A percentile compares a stretch with the other conserved stretches of the same genome.
phyloP scores from a whole-genome alignment of 108 stramenopile genomes.

The Heterococcus sp. region DNA sequence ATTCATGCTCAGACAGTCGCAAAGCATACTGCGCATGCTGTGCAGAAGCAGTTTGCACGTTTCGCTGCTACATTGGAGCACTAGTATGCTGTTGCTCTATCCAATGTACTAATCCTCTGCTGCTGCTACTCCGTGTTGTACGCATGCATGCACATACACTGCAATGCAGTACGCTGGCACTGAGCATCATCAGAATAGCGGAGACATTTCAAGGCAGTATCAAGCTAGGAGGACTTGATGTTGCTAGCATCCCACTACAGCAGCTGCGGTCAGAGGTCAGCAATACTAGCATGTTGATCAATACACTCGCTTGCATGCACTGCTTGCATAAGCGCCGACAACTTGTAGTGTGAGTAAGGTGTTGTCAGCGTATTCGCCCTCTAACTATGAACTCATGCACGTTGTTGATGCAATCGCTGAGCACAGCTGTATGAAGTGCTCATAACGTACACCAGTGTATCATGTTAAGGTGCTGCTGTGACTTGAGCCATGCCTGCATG shows the following conservation, averaged over 20 bases:
- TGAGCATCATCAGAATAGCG: constrained; percentile 76
- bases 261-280: constrained; percentile 21
- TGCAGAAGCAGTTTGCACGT: not conserved
- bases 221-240: constrained; percentile 71
- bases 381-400: not conserved
- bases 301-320: not conserved
- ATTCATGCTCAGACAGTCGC: not conserved
- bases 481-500: not conserved
- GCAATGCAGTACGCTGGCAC: constrained; percentile 5
- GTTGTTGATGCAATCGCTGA: not conserved
- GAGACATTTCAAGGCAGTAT: constrained; percentile 64
- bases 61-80: not conserved
- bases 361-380: not conserved
- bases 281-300: not conserved
- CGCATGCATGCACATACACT: too few species aligned
- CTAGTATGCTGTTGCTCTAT: not conserved
- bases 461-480: too few species aligned
- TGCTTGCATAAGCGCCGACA: constrained; percentile 1
- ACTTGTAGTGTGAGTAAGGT: not conserved
- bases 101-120: not conserved
- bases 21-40: not conserved
- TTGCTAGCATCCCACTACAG: constrained; percentile 35
- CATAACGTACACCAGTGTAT: too few species aligned
- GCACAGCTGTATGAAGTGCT: not conserved
- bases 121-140: not conserved